phyloP scores from a whole-genome alignment of 163 green algal genomes.

The Coccomyxa subellipsoidea region DNA sequence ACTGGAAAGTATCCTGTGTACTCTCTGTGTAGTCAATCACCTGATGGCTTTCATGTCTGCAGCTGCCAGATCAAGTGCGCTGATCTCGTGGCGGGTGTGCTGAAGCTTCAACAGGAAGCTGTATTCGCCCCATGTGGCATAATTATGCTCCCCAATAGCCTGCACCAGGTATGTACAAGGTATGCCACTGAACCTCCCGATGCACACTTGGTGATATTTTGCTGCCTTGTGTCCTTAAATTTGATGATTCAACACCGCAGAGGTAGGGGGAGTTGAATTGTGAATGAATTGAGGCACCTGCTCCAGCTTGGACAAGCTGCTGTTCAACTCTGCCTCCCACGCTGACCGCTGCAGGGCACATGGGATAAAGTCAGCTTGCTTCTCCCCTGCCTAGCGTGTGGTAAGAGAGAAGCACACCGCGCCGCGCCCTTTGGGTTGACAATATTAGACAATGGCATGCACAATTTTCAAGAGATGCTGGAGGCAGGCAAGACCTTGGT shows the following conservation, averaged over 20 bases:
- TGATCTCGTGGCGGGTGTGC: neutral
- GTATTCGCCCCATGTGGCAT: slow-evolving; percentile 1
- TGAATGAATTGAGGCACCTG: neutral
- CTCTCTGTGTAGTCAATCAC: too few relatives aligned
- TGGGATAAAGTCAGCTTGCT: too few relatives aligned
- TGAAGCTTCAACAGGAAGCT: neutral
- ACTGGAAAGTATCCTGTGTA: too few relatives aligned
- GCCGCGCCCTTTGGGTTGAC: too few relatives aligned
- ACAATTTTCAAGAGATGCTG: neutral
- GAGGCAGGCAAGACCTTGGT: neutral
- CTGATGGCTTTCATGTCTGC: neutral
- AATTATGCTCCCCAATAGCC: neutral
- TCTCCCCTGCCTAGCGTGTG: too few relatives aligned
- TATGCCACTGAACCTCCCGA: too few relatives aligned
- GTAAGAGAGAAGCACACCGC: too few relatives aligned
- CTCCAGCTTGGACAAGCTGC: neutral
- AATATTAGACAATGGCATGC: too few relatives aligned
- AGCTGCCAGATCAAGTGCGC: neutral
- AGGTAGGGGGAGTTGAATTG: too few relatives aligned
- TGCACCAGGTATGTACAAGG: neutral
- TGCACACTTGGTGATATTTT: too few relatives aligned
- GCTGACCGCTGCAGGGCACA: neutral
- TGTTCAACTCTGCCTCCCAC: neutral
- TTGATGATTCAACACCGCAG: too few relatives aligned
- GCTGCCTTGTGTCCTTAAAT: too few relatives aligned